Evolutionary conservation across 495 filamentous ascomycete genomes (phyloP), one percentile per base, ranked within the genome.

Genomic region (Podospora tetraspora): DNA sequence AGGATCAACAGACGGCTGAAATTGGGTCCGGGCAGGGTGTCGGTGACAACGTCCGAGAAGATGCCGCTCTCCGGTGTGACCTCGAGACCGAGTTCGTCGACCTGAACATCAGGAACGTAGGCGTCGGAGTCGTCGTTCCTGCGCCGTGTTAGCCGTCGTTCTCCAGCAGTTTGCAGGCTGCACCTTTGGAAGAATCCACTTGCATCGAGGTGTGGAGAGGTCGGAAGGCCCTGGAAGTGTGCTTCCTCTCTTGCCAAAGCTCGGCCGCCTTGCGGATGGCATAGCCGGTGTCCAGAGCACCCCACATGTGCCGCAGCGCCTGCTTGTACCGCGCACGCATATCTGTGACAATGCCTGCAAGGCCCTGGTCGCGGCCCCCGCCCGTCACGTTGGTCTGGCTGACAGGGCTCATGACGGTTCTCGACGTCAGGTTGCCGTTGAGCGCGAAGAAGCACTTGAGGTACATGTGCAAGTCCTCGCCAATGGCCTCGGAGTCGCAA

Each of bases 381-480:
- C 85, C 84, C 30, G 84, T 85, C 56, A 91, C 84, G 67, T 91
- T 90, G 77, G 85, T 89, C 66, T 89, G 87, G 72, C 88, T 90
- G 59, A 88, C 87, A 1, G 89, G 87, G 67, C 85, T 84, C 71
- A 85, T 76, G 22, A 91, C 79, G 1, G 83, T 84, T 60, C 82
- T 75, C 62, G 75, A 74, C 5, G 86, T 84, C 56, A 91, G 66
- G 68, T 89, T 86, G 11, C 88, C 88, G 30, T 86, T 86, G 1
- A 89, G 82, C 5, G 87, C 86, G 65, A 90, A 90, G 77, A 90
- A 91, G 79, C 88, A 91, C 77, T 91, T 90, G 62, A 90, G 79
- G 67, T 89, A 87, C 89, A 91, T 91, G 77, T 91, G 89, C 74
- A 91, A 77, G 70, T 91, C 89, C 73, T 91, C 89, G 61, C 89